phyloP scores from a whole-genome alignment of 1,284 basidiomycete genomes.

The Naganishia liquefaciens region DNA sequence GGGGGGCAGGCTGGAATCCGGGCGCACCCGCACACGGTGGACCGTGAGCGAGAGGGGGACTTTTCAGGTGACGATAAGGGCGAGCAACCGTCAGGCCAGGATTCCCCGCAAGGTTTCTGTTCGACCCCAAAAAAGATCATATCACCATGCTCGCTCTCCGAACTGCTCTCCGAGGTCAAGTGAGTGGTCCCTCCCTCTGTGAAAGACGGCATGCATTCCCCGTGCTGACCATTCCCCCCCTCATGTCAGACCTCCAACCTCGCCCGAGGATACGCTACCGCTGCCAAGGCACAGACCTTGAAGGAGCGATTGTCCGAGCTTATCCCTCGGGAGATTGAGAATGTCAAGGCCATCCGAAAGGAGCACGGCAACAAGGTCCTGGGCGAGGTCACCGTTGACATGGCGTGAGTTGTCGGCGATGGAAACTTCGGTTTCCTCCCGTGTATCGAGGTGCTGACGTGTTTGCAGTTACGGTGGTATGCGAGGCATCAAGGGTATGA shows the following conservation, averaged over 20 bases:
- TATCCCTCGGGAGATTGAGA: slow-evolving; percentile 84
- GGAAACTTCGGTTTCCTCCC: neutral
- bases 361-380: slow-evolving; percentile 87
- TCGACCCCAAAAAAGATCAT: neutral
- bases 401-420: slow-evolving; percentile 57
- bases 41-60: no score
- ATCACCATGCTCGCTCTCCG: slow-evolving; percentile 41
- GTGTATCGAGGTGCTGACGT: neutral
- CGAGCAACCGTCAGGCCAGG: no score
- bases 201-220: no score
- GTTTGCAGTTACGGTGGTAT: slow-evolving; percentile 68
- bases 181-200: slow-evolving; percentile 36
- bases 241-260: slow-evolving; percentile 19
- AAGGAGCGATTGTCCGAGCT: slow-evolving; percentile 88
- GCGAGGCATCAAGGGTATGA: slow-evolving; percentile 74
- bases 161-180: slow-evolving; percentile 39
- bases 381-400: slow-evolving; percentile 85
- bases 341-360: slow-evolving; percentile 79
- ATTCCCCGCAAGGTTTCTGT: neutral
- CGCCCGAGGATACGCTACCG: slow-evolving; percentile 28
- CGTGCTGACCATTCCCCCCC: neutral
- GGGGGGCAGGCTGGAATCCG: neutral
- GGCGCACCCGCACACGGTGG: no score
- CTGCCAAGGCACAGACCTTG: slow-evolving; percentile 58
- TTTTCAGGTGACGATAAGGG: no score